Conservation (phyloP, 225 moss, liverwort and hornwort species). For the Polytrichum commune region DNA sequence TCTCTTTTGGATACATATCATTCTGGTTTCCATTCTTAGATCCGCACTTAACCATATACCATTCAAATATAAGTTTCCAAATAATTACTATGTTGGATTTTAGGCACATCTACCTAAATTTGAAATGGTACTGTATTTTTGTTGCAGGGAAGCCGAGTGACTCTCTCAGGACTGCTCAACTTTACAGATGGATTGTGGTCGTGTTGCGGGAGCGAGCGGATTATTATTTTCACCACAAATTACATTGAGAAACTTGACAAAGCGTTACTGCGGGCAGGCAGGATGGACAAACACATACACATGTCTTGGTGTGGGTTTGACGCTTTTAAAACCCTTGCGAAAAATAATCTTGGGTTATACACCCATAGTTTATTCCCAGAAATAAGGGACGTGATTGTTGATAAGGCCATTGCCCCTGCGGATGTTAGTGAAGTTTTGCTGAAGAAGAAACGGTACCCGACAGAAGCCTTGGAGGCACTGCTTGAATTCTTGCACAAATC, state of each 20-base stretch:
- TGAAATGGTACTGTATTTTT: too few relatives aligned
- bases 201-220: slow-evolving; percentile 69
- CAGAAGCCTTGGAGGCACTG: slow-evolving; percentile 26
- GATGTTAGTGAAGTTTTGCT: slow-evolving; percentile 42
- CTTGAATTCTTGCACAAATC: slow-evolving; percentile 28
- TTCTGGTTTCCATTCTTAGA: too few relatives aligned
- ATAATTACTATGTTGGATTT: too few relatives aligned
- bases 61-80: too few relatives aligned
- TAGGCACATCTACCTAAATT: too few relatives aligned
- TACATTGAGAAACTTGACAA: slow-evolving; percentile 73
- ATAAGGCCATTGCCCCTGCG: slow-evolving; percentile 50
- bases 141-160: slow-evolving; percentile 60
- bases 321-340: slow-evolving; percentile 58
- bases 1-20: too few relatives aligned
- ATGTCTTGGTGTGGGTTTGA: slow-evolving; percentile 75
- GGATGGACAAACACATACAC: slow-evolving; percentile 83
- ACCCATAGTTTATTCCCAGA: slow-evolving; percentile 47
- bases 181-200: slow-evolving; percentile 93
- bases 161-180: slow-evolving; percentile 79
- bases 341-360: slow-evolving; percentile 40
- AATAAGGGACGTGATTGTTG: slow-evolving; percentile 33
- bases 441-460: slow-evolving; percentile 47
- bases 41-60: too few relatives aligned
- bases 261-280: slow-evolving; percentile 67
- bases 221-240: slow-evolving; percentile 92